Conservation (phyloP, 352 stramenopile genomes). For the Phytophthora sp. region DNA sequence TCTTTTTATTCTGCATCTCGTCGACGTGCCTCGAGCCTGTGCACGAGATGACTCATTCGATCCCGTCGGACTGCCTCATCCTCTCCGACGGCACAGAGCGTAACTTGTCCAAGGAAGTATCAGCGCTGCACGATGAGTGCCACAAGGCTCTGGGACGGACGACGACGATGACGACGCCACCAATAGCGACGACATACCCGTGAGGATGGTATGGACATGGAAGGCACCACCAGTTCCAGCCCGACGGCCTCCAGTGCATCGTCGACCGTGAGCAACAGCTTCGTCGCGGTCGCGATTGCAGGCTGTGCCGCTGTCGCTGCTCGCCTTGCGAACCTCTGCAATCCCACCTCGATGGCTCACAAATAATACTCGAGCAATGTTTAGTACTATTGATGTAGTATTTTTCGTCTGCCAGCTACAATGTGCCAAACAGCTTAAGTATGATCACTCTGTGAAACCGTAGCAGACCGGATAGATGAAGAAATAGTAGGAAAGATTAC, state of each 20-base stretch:
- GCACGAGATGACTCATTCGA: constrained; percentile 52
- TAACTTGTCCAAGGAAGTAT: constrained; percentile 51
- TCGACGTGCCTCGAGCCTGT: constrained; percentile 56
- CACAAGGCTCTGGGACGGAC: constrained; percentile 37
- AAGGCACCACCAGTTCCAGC: constrained; percentile 16
- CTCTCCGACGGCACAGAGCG: constrained; percentile 46
- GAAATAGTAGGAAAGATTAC: constrained; percentile 2
- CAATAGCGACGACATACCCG: constrained; percentile 36
- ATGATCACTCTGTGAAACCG: too few species aligned
- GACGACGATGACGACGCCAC: constrained; percentile 30
- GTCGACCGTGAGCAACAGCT: constrained; percentile 11
- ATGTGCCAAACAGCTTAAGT: too few species aligned
- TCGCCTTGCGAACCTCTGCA: constrained; percentile 11
- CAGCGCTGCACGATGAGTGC: constrained; percentile 50
- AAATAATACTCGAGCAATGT: constrained; percentile 14
- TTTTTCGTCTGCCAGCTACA: constrained; percentile 4
- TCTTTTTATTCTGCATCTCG: constrained; percentile 60
- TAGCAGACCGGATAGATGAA: background rate
- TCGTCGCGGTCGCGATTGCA: constrained; percentile 16
- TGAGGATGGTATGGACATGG: constrained; percentile 38
- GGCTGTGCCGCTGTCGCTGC: constrained; percentile 10
- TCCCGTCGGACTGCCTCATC: constrained; percentile 52
- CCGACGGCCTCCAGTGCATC: constrained; percentile 23
- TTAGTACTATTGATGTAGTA: constrained; percentile 10
- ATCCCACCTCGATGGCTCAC: too few species aligned